Evolutionary conservation across 352 stramenopile species (phyloP).

Genomic region (Phytophthora hibernalis): DNA sequence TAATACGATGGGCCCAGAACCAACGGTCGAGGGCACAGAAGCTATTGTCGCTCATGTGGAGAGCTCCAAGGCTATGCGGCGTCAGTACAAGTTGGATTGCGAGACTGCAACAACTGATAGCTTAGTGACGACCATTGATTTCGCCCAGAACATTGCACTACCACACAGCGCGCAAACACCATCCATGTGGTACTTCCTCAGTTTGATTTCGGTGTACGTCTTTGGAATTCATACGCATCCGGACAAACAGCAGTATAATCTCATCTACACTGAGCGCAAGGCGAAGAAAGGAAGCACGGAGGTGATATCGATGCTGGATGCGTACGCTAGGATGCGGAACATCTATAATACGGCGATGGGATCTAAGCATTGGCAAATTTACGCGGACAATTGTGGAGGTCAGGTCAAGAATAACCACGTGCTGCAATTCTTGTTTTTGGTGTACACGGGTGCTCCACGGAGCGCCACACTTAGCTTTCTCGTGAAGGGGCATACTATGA

Average conservation of each 20-base stretch:
- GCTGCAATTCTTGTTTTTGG: neutral
- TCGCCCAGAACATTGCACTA: constrained; percentile 19
- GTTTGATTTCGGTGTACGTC: constrained; percentile 12
- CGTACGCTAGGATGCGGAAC: neutral
- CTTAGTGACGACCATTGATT: constrained; percentile 24
- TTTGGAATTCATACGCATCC: constrained; percentile 18
- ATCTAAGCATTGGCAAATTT: neutral
- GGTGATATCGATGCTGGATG: neutral
- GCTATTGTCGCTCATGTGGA: too few relatives aligned
- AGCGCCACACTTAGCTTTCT: neutral
- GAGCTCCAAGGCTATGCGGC: too few relatives aligned
- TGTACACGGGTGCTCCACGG: neutral
- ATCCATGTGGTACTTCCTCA: constrained; percentile 28
- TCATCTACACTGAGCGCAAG: neutral
- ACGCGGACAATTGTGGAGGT: neutral
- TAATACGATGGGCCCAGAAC: neutral
- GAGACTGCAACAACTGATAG: neutral
- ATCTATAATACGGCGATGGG: neutral
- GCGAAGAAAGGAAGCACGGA: neutral
- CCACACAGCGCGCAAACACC: constrained; percentile 6
- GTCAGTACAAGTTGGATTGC: constrained; percentile 5
- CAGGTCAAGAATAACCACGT: neutral
- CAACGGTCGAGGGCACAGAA: neutral
- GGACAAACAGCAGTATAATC: neutral
- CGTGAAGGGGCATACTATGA: neutral